Base-by-base conservation (phyloP, 2,329 filamentous ascomycete genomes). In the Colletotrichum sp. region DNA sequence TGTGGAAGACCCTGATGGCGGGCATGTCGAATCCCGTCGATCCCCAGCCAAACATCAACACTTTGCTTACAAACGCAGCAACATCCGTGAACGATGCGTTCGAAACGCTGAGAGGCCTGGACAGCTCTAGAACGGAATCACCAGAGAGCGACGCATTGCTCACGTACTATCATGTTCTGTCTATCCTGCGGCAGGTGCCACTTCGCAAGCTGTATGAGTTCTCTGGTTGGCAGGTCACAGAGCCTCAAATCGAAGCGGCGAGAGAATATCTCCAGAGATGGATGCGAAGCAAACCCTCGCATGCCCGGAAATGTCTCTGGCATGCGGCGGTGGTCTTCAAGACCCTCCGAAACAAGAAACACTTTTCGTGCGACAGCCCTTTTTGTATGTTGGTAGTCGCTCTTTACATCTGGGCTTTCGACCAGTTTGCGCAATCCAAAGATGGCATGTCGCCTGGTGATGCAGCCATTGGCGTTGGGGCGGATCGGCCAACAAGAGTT, bases 291-390 rank as follows among this genome's bases (percentile, higher is more conserved):
- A 39, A 64, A 2, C 32, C 30, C 3, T 16, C 13, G 3, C 5
- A n/a, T 15, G 60, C 32, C n/a, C 32, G 60, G 24, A n/a, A 15
- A 26, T 64, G 60, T 39, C 21, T 64, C n/a, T 64, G 60, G 60
- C 60, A 64, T 21, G 60, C 60, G 10, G 60, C 60, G 8, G 60
- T 32, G 30, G 32, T 32, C 3, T 64, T 64, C n/a, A 64, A 64
- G 32, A 24, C 1, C 6, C 12, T 64, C 2, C 60, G 60, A 9
- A 64, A 36, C 15, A 39, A 39, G n/a, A 32, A 26, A 5, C n/a
- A 39, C 32, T 26, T 64, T 26, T 21, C 26, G 16, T 64, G 30
- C 21, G 60, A 64, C 16, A 8, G 34, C 30, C 60, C 60, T 13
- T 64, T 64, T 39, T 36, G n/a, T 2, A 21, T 64, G 32, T 32